Evolutionary conservation across 1,284 basidiomycete species (phyloP), one percentile per base, ranked within the genome.

Genomic region (Trichosporon sp.): DNA sequence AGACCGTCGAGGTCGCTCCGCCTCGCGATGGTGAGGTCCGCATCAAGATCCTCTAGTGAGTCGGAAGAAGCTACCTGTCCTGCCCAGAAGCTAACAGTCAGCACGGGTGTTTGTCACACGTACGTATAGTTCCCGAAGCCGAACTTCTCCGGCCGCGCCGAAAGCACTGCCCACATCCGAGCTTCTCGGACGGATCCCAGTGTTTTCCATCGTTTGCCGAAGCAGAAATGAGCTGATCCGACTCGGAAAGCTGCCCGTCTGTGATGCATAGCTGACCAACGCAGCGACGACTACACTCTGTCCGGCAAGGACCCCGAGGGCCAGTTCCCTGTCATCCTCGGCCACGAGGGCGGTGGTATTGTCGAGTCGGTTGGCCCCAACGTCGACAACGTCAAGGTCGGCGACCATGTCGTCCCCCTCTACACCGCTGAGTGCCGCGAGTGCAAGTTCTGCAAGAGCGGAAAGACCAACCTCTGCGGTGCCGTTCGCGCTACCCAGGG

Each of bases 361-460:
- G 93, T 98, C 77, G 96, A 99, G 87, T 95, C 93, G 38, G 88
- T 98, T 61, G 96, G 96, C 66, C 92, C 94, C 81, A 94, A 93
- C 67, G 96, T 99, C 26, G 92, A 91, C 65, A 91, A 87, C 79
- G 95, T 99, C 70, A 87, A 89, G 80, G 87, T 88, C 59, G 94
- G 94, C 61, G 93, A 96, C 83, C 94, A 96, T 87, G 96, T 98
- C 77, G 90, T 98, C 75, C 93, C 96, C 37, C 88, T 96, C 67
- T 96, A 96, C 83, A 96, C 93, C 65, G 94, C 94, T 93, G 95
- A 98, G 85, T 98, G 95, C 83, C 89, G 89, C 66, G 90, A 98
- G 85, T 98, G 95, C 87, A 96, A 96, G 85, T 98, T 98, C 87
- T 99, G 96, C 89, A 96, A 91, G 86, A 96, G 93, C 71, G 97